Base-by-base conservation (phyloP, 2,329 filamentous ascomycete species). In the Berkeleyomyces basicola region DNA sequence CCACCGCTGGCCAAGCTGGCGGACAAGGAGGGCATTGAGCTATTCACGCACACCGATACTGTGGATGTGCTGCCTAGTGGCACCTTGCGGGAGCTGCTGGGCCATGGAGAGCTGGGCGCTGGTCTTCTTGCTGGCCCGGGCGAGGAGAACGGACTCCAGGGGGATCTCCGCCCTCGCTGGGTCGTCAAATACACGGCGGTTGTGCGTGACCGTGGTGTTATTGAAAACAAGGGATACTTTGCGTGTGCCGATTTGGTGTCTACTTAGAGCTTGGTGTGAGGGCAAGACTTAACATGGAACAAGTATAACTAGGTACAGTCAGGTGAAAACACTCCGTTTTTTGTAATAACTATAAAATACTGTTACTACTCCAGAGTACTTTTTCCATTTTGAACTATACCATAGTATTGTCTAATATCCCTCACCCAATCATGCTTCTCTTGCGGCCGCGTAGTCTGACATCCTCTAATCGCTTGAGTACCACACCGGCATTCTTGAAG, bases 161-260 rank as follows among this genome's bases (percentile, higher is more conserved):
- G 90, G 3, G 84, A 96, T 67, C 80, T 97, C 58, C 81, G 83
- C 64, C 91, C 93, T 37, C 85, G 92, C 71, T 99, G 93, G 92
- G 93, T 97, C 37, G 86, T 92, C 67, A 95, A 97, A 72, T 99
- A 99, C 72, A 96, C 92, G 44, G 93, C 93, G 1, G 92, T 97
- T 64, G 89, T 97, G 47, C 87, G 88, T 72, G 87, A 97, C 71
- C 80, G 93, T 61, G 93, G 93, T 11, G 93, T 99, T 7, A 92
- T 99, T 67, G 93, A 99, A 78, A 96, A 93, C 71, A 99, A 97
- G 77, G 93, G 93, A 6, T 97, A 96, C 74, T 96, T 96, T 77
- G 92, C 92, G 1, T 83, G 85, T 23, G 92, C 91, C 2, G 85
- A 90, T 70, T 73, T 93, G 67, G 76, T 77, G 57, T 76, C 77